Base-by-base conservation (phyloP, 805 yeast genomes). In the Spathaspora hagerdaliae region DNA sequence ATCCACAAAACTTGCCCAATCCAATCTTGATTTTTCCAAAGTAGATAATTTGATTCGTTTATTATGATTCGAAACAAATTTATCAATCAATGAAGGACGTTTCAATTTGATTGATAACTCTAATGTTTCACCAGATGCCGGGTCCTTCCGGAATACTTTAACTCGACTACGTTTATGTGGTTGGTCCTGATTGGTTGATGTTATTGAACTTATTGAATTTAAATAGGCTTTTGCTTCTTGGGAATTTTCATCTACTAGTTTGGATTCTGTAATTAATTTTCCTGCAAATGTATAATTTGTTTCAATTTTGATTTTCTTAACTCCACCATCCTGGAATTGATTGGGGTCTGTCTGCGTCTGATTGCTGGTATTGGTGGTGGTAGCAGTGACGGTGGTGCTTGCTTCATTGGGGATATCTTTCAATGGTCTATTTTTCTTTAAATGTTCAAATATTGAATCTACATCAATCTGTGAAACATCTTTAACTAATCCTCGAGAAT, bases 1-100 rank as follows among this genome's bases (percentile, higher is more conserved):
- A 65, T 92, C 97, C 29, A 94, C 97, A 66, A 87, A 90, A 39
- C 87, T 81, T 1, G 96, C 95, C 96, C 98, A 94, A 65, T 94
- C 99, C 42, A 94, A 73, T 51, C 96, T 74, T 1, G 96, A 87
- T 65, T 94, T 94, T 61, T 94, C 98, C 51, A 94, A 70, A 0
- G 99, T 94, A 24, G 96, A 87, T 50, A 94, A 73, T 60, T 89
- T 92, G 54, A 53, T 64, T 31, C 87, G 81, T 53, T 85, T 82
- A 51, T 84, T 79, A 12, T 69, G 66, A 2, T 86, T 74, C 38
- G 79, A 70, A 39, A 89, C 77, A 33, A 90, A 90, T 46, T 84
- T 87, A 59, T 87, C 91, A 7, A 90, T 67, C 29, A 88, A 66
- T 26, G 92, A 82, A 3, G 87, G 84, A 51, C 96, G 74, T 58